Evolutionary conservation across 2,329 filamentous ascomycete species (phyloP).

Genomic region (Harringtonia lauricola): DNA sequence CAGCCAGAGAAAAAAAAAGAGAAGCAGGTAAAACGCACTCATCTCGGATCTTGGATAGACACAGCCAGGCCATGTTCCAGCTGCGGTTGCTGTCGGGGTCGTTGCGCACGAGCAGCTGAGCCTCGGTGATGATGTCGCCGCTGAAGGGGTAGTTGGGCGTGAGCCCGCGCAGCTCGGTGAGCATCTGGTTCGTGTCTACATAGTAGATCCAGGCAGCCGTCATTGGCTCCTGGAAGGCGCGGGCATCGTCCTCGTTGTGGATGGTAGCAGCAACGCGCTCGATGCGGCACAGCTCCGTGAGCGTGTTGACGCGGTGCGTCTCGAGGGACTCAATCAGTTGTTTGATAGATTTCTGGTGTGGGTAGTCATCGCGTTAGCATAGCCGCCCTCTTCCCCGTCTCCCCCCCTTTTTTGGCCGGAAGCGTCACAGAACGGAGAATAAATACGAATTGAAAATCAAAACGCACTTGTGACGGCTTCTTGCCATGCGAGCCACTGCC

Average conservation of each 20-base stretch:
- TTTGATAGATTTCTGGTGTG: conserved; percentile 21
- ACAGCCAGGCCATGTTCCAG: conserved; percentile 69
- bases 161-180: conserved; percentile 58
- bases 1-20: not conserved
- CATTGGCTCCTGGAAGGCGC: conserved; percentile 51
- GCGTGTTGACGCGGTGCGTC: conserved; percentile 60
- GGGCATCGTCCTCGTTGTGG: conserved; percentile 46
- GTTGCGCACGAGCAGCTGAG: conserved; percentile 48
- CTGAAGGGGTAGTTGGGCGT: conserved; percentile 59
- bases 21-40: conserved; percentile 37
- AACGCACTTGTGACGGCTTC: conserved; percentile 19
- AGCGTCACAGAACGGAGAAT: not conserved
- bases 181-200: conserved; percentile 56
- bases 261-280: conserved; percentile 53
- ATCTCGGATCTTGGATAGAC: conserved; percentile 52
- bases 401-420: no score
- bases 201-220: conserved; percentile 62
- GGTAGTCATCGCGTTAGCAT: not conserved
- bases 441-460: conserved; percentile 17
- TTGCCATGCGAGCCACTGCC: conserved; percentile 11
- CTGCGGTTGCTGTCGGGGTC: conserved; percentile 58
- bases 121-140: conserved; percentile 52
- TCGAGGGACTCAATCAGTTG: conserved; percentile 53
- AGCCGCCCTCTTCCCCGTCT: no score
- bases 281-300: conserved; percentile 61